phyloP scores from a whole-genome alignment of 441 rosid genomes.

The Adansonia madagascariensis region DNA sequence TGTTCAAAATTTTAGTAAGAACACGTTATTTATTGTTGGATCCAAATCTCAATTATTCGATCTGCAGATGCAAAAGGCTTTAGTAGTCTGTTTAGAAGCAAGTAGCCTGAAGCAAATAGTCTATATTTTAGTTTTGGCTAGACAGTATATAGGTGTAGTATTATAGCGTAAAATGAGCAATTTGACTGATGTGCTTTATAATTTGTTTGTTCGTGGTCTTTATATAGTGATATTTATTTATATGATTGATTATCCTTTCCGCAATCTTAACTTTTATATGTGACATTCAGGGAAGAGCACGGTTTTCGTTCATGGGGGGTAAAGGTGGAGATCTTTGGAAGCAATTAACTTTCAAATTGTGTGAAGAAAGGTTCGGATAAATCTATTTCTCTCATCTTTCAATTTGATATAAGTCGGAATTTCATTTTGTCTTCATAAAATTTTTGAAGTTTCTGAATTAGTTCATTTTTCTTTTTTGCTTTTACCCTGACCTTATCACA shows the following conservation, averaged over 20 bases:
- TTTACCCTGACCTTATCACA: background rate
- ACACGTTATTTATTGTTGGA: background rate
- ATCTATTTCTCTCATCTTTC: slow-evolving; percentile 8
- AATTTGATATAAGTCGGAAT: background rate
- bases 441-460: background rate
- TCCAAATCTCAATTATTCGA: slow-evolving; percentile 4
- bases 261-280: slow-evolving; percentile 11
- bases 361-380: slow-evolving; percentile 68
- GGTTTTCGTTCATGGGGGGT: slow-evolving; percentile 95
- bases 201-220: slow-evolving; percentile 2
- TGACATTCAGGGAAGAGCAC: slow-evolving; percentile 70
- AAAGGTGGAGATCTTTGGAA: slow-evolving; percentile 97
- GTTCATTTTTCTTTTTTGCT: slow-evolving; percentile 9
- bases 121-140: background rate
- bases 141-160: background rate
- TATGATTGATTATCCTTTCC: background rate
- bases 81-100: slow-evolving; percentile 13
- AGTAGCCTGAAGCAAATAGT: slow-evolving; percentile 10
- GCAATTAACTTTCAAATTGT: slow-evolving; percentile 79
- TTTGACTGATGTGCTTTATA: slow-evolving; percentile 12
- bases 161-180: background rate
- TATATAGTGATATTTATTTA: background rate
- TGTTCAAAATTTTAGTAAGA: background rate
- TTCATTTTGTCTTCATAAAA: slow-evolving; percentile 8
- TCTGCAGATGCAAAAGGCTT: slow-evolving; percentile 13